Base-by-base conservation (phyloP, 345 rosid species). In the Passiflora organensis region DNA sequence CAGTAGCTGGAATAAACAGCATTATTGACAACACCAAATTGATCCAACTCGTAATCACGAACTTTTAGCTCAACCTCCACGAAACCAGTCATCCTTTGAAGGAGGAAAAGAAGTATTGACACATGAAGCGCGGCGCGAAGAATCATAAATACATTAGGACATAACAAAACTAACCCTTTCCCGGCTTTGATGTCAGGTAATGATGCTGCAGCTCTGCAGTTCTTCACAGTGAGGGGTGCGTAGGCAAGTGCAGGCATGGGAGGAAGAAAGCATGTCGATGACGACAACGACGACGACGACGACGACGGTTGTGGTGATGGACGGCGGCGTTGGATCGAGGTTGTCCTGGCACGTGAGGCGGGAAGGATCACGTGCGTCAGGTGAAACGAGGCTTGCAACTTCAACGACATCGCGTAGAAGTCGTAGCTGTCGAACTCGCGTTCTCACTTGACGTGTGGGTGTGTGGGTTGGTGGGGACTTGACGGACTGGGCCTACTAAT, bases 21-120 rank as follows among this genome's bases (percentile, higher is more conserved):
- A 77, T 87, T 85, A 78, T 90, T 82, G 34, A 90, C 97, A 43
- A 87, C 95, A 41, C 97, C 87, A 52, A 71, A 91, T 43, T 85
- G 98, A 79, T 91, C 96, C 73, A 91, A 71, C 60, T 91, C 93
- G 63, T 84, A 85, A 51, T 87, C 96, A 9, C 95, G 75, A 28
- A 91, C 96, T 73, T 80, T 78, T 20, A 87, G 77, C 65, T 85
- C 95, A 41, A 79, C 42, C 41, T 82, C 95, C 45, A 78, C 60
- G 25, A 79, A 83, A 46, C 48, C 68, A 52, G 73, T 66, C 89
- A 83, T 87, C 51, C 87, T 83, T 76, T 74, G 13, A 65, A 22
- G 41, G 23, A 16, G 13, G 20, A 17, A 10, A 22, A 9, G 10
- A 19, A 15, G n/a, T n/a, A n/a, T n/a, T n/a, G n/a, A n/a, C n/a